Evolutionary conservation across 1,139 yeast species (phyloP).

Genomic region (Yamadazyma friedrichii): DNA sequence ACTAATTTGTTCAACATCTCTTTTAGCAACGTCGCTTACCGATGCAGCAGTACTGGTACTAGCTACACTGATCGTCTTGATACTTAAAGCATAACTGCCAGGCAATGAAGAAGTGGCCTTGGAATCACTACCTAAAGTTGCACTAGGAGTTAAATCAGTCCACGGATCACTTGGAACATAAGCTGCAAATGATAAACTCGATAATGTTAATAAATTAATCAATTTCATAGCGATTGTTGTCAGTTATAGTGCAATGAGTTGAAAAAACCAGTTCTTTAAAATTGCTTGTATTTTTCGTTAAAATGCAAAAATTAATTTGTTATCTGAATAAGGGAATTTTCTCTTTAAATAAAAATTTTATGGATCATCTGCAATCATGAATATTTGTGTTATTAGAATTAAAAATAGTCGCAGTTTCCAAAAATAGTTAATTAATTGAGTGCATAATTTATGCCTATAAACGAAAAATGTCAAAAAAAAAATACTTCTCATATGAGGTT

Average conservation of each 20-base stretch:
- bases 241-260: too few relatives aligned
- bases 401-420: constrained; percentile 9
- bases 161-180: constrained; percentile 21
- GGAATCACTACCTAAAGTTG: constrained; percentile 26
- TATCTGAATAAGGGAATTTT: constrained; percentile 5
- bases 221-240: constrained; percentile 11
- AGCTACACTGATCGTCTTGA: constrained; percentile 21
- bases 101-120: constrained; percentile 19
- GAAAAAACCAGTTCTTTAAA: background rate
- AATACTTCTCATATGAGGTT: background rate
- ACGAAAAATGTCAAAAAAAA: background rate
- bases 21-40: constrained; percentile 9
- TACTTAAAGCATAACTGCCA: constrained; percentile 19
- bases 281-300: background rate
- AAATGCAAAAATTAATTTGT: constrained; percentile 1
- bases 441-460: constrained; percentile 6
- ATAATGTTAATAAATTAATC: constrained; percentile 5
- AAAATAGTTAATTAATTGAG: constrained; percentile 12
- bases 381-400: background rate
- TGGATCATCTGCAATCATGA: too few relatives aligned
- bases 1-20: constrained; percentile 25
- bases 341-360: background rate
- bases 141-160: constrained; percentile 32
- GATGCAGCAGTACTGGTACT: constrained; percentile 20
- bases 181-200: constrained; percentile 12